Percentiles rank a stretch among this genome's conserved stretches.
These are phyloP conservation scores for Hyaloscypha bicolor DNA, from an alignment of 495 filamentous ascomycete genomes.

Conservation along the genomic window DNA sequence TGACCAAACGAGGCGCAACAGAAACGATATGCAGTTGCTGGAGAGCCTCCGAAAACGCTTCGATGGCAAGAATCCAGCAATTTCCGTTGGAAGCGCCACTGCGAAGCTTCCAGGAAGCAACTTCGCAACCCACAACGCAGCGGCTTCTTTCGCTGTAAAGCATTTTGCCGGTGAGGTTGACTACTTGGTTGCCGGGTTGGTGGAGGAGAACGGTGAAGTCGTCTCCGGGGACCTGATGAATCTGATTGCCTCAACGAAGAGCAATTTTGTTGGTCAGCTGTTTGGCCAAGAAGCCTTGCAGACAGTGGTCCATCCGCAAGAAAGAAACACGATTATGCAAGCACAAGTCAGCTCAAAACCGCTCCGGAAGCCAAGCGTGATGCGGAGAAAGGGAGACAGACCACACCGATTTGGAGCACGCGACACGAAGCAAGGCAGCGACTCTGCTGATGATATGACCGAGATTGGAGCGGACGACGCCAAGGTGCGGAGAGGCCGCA, in stretches of 20 bases:
- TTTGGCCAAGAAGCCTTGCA: conserved; percentile 93
- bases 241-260: conserved; percentile 83
- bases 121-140: conserved; percentile 75
- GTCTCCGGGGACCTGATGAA: conserved; percentile 97
- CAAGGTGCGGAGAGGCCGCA: conserved; percentile 44
- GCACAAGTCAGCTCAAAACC: conserved; percentile 95
- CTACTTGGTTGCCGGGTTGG: conserved; percentile 78
- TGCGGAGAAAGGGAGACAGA: conserved; percentile 66
- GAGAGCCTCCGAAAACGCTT: conserved; percentile 91
- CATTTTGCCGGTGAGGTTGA: conserved; percentile 98
- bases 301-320: conserved; percentile 86
- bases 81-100: conserved; percentile 68
- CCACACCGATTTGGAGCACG: conserved; percentile 45
- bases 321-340: conserved; percentile 90
- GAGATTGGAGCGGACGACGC: conserved; percentile 52
- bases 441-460: conserved; percentile 50
- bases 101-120: conserved; percentile 76
- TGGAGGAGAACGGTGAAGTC: conserved; percentile 94
- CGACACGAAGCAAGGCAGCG: conserved; percentile 31
- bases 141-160: conserved; percentile 82
- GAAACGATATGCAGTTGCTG: conserved; percentile 84
- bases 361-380: conserved; percentile 88
- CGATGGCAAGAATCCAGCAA: conserved; percentile 89
- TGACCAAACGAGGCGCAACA: conserved; percentile 87
- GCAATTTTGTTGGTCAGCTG: conserved; percentile 82